phyloP scores from a whole-genome alignment of 148 eudicot species.

The Cornus kousa region DNA sequence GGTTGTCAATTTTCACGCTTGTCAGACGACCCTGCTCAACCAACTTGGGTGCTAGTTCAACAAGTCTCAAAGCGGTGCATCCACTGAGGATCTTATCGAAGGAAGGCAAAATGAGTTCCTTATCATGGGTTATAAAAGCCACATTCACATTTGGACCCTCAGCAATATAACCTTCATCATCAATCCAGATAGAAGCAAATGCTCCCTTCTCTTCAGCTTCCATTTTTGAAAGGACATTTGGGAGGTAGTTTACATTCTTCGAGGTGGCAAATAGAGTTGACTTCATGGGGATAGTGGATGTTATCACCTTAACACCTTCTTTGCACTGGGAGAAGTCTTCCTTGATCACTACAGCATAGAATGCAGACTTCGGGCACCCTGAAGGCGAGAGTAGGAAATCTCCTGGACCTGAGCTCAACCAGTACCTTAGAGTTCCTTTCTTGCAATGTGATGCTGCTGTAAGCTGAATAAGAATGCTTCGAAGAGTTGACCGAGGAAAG shows the following conservation, averaged over 20 bases:
- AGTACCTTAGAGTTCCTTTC: constrained; percentile 62
- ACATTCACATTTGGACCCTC: constrained; percentile 83
- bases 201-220: constrained; percentile 74
- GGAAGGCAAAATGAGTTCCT: constrained; percentile 62
- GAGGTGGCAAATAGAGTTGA: constrained; percentile 58
- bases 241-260: constrained; percentile 78
- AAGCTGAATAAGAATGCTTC: constrained; percentile 64
- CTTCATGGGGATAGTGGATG: constrained; percentile 65
- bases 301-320: constrained; percentile 64
- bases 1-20: constrained; percentile 42
- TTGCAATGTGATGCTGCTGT: constrained; percentile 53
- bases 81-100: constrained; percentile 68
- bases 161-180: constrained; percentile 57
- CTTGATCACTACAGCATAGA: constrained; percentile 63
- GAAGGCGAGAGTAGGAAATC: constrained; percentile 60
- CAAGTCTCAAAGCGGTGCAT: constrained; percentile 70
- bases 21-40: constrained; percentile 48
- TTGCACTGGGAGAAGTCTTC: constrained; percentile 50
- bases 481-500: constrained; percentile 47
- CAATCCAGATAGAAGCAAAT: constrained; percentile 66
- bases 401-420: constrained; percentile 77
- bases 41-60: constrained; percentile 54
- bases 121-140: constrained; percentile 56
- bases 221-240: constrained; percentile 62
- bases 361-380: constrained; percentile 51